Evolutionary conservation across 257 asterid species (phyloP).

Genomic region (Forsythia viridissima): DNA sequence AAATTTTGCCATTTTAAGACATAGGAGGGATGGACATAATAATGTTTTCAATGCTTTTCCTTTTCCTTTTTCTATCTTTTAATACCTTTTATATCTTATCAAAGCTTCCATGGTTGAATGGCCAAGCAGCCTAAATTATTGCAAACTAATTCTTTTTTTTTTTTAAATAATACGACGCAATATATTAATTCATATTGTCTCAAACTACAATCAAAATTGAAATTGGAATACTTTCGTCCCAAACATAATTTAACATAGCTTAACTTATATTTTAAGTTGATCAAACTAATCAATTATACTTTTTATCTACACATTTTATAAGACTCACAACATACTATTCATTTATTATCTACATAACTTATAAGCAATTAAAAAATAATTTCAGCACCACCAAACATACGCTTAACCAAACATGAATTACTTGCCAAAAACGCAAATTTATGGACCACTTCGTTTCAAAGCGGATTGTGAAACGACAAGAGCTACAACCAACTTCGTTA

Average conservation of each 20-base stretch:
- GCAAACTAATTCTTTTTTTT: neutral
- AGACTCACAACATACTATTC: too few relatives aligned
- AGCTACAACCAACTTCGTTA: neutral
- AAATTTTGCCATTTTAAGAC: too few relatives aligned
- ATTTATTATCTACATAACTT: too few relatives aligned
- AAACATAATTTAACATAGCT: too few relatives aligned
- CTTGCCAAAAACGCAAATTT: neutral
- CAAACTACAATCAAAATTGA: too few relatives aligned
- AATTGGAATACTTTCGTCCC: too few relatives aligned
- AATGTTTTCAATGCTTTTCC: neutral
- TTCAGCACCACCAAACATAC: too few relatives aligned
- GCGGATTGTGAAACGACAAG: neutral
- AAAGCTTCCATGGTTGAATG: neutral
- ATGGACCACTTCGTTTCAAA: neutral
- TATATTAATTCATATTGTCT: neutral
- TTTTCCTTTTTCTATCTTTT: neutral
- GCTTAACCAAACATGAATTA: neutral
- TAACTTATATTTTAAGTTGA: too few relatives aligned
- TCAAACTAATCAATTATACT: too few relatives aligned
- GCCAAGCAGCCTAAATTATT: neutral
- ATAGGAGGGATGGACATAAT: too few relatives aligned
- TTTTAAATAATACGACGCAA: neutral
- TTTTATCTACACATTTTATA: too few relatives aligned
- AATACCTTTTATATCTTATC: neutral
- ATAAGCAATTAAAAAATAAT: too few relatives aligned